A percentile compares a stretch with the other conserved stretches of the same genome.
These are phyloP conservation scores for Debaryomycetaceae sp. DNA, from an alignment of 1,139 yeast genomes.

Conservation along the genomic window DNA sequence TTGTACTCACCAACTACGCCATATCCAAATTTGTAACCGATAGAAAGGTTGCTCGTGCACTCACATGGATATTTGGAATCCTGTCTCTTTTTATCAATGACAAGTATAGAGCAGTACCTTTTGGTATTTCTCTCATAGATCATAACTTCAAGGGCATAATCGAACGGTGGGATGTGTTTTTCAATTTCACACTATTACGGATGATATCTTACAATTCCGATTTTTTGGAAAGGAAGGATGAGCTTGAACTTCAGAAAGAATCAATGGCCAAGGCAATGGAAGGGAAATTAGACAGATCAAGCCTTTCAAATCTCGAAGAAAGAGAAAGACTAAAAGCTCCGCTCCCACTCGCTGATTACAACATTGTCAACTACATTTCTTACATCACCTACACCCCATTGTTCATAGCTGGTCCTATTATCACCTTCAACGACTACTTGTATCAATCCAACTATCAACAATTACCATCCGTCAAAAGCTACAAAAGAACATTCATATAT, in stretches of 20 bases:
- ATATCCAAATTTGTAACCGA: conserved; percentile 45
- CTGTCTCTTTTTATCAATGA: conserved; percentile 77
- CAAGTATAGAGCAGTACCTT: conserved; percentile 50
- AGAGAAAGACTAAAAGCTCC: conserved; percentile 67
- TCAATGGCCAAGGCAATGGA: conserved; percentile 5
- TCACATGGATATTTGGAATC: conserved; percentile 78
- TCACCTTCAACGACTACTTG: conserved; percentile 87
- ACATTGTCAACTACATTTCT: conserved; percentile 60
- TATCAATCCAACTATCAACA: conserved; percentile 57
- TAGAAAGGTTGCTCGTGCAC: conserved; percentile 24
- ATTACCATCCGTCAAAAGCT: conserved; percentile 38
- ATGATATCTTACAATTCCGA: conserved; percentile 83
- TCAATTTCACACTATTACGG: conserved; percentile 81
- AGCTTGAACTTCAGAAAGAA: conserved; percentile 8
- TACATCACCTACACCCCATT: conserved; percentile 84
- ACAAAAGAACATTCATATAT: conserved; percentile 55
- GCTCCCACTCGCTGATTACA: conserved; percentile 58
- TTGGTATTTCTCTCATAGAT: conserved; percentile 54
- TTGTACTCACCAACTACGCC: conserved; percentile 51
- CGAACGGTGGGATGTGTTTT: conserved; percentile 92
- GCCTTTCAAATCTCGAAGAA: conserved; percentile 43
- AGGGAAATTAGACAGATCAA: conserved; percentile 7
- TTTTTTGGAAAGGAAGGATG: conserved; percentile 47
- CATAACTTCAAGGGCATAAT: conserved; percentile 67
- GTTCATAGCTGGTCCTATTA: conserved; percentile 90